Evolutionary conservation across 2,329 filamentous ascomycete genomes (phyloP), one percentile per base, ranked within the genome.

Genomic region (Diaporthe caulivora): DNA sequence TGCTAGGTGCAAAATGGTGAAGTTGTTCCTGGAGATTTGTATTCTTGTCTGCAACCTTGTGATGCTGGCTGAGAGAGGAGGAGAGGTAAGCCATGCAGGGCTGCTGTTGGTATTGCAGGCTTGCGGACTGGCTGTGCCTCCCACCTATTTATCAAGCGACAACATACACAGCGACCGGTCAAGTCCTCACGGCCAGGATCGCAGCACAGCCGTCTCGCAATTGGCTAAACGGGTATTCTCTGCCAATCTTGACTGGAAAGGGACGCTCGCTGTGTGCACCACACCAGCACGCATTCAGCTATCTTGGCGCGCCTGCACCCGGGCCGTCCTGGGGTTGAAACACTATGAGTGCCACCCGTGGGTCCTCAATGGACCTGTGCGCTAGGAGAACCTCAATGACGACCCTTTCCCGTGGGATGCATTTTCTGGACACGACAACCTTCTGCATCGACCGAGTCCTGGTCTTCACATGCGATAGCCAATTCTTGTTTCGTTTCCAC

Each of bases 341-440:
- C 62, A 34, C 62, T 51, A 65, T 7, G 29, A 51, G 44, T 65
- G 44, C 44, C 44, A 65, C 42, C 58, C 60, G 60, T 51, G 60
- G 26, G 60, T 65, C 44, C 29, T 51, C 60, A 29, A 10, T 31
- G 60, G 60, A 65, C 44, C 62, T 51, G 44, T 37, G 62, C 62
- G 44, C 47, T 37, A 37, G n/a, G 18, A 11, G 11, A 21, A 37
- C 62, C 44, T 65, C 62, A 37, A 65, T 49, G 62, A 67, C 62
- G 62, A 29, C 31, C 62, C 29, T 24, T 40, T 67, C n/a, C 21
- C 47, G 17, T 18, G 44, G n/a, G 15, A 53, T 53, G 31, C 31
- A 26, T 62, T 40, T 40, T 53, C 17, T 67, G 62, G 6, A 67
- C 62, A 67, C 62, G 62, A 67, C 47, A 67, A 67, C 62, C 13